Base-by-base conservation (phyloP, 148 eudicot species). In the Hydrangea macrophylla region DNA sequence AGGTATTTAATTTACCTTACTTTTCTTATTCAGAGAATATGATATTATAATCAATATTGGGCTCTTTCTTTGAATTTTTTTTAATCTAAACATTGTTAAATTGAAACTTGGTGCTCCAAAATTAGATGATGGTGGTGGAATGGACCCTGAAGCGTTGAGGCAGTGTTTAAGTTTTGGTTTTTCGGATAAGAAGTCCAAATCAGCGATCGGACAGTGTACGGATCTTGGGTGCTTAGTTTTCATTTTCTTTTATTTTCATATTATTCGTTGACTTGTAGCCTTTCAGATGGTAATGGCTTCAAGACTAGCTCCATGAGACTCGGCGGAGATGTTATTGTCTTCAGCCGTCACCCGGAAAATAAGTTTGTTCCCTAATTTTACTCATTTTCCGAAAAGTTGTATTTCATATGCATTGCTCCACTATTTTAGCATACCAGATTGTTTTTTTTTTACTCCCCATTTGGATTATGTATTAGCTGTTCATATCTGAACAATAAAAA, bases 231-330 rank as follows among this genome's bases (percentile, higher is more conserved):
- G n/a, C 22, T 36, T 27, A 60, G 58, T 56, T 70, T 70, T 7
- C 11, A 17, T 13, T 12, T 18, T 57, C 6, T 17, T 31, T 22
- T 40, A 20, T 67, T 62, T 64, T 44, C 28, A 54, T 35, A 30
- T 67, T 44, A 55, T 56, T 63, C 73, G 62, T 69, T 81, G 64
- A 76, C 71, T 70, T 35, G 69, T n/a, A 42, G 61, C 67, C 50
- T 84, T 86, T 81, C 85, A 93, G 98, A 93, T 85, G 98, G 98
- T 74, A 93, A 93, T 86, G 98, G 98, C 79, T 93, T 93, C 80
- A 93, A 93, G 85, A 93, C 98, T 23, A 86, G 98, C 80, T 80
- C 98, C 32, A 93, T 93, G 98, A 80, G 98, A 77, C 98, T 93
- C 71, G 98, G 98, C 71, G 92, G 96, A 55, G 98, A 93, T 78